Base-by-base conservation (phyloP, 2,329 filamentous ascomycete genomes). In the Plenodomus biglobosus region DNA sequence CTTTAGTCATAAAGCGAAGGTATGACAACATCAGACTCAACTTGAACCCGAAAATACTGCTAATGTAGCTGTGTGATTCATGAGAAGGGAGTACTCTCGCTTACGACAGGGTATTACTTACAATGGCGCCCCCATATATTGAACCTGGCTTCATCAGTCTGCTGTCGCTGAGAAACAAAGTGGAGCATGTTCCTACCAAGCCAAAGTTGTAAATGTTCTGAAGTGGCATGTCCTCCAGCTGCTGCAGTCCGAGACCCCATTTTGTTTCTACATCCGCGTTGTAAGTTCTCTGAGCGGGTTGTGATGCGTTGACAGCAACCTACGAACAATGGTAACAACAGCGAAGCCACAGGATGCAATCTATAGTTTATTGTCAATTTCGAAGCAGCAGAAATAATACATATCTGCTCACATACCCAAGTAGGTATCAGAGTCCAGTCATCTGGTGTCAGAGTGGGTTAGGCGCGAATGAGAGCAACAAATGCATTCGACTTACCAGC, bases 51-150 rank as follows among this genome's bases (percentile, higher is more conserved):
- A 55, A 38, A 10, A 57, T 57, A 41, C 55, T 57, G 1, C 40
- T 47, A 5, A 57, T 57, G 38, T 57, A 57, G 45, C 55, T 57
- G 20, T 17, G 2, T 3, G 2, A 22, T 0, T 6, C 10, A 37
- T 54, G n/a, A 51, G 38, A 3, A 4, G 7, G 1, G 1, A 11
- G 11, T 13, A 21, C n/a, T 1, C 11, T 27, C 11, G 10, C 10
- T 2, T 21, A 3, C 10, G 2, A 8, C 35, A 6, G 40, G 13
- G n/a, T 11, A 16, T 11, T 6, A n/a, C 46, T 48, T 37, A 57
- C 52, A 55, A 57, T 27, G 55, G 55, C 18, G 55, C 55, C 10
- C 55, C 55, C 10, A 57, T 55, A 27, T 55, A 57, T 48, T 57
- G 55, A 5, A 57, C 24, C 54, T 57, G 30, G 7, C 34, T 4